Conservation (phyloP, 306 rosid genomes). For the Mucuna pruriens region DNA sequence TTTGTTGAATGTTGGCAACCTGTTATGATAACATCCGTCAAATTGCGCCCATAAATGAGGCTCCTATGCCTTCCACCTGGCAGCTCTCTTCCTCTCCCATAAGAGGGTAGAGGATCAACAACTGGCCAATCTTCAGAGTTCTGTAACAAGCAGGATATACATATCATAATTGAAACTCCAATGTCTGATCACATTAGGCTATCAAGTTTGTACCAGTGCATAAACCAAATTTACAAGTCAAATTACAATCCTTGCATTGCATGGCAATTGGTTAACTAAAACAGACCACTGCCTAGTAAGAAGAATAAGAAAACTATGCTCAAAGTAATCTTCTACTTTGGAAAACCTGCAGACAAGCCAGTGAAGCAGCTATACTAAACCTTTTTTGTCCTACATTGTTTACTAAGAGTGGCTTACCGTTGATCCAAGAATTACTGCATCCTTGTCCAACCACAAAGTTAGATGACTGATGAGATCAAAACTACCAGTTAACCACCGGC, state of each 20-base stretch:
- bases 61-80: conserved; percentile 82
- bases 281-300: neutral
- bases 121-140: conserved; percentile 74
- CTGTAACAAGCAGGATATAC: conserved; percentile 50
- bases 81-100: conserved; percentile 91
- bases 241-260: conserved; percentile 15
- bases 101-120: conserved; percentile 81
- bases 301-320: conserved; percentile 7
- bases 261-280: neutral
- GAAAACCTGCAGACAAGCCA: neutral
- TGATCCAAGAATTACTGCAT: conserved; percentile 81
- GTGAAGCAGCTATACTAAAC: neutral
- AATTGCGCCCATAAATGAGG: conserved; percentile 72
- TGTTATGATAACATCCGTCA: conserved; percentile 81
- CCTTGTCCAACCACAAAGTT: conserved; percentile 70
- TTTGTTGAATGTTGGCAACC: conserved; percentile 52
- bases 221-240: neutral
- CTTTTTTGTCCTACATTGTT: neutral
- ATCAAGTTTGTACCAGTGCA: neutral
- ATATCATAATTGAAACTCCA: conserved; percentile 32
- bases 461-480: conserved; percentile 90
- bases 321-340: conserved; percentile 10
- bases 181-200: conserved; percentile 4
- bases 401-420: conserved; percentile 49
- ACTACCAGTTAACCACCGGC: conserved; percentile 87